phyloP scores from a whole-genome alignment of 345 rosid species.

The Iberis pinnata region DNA sequence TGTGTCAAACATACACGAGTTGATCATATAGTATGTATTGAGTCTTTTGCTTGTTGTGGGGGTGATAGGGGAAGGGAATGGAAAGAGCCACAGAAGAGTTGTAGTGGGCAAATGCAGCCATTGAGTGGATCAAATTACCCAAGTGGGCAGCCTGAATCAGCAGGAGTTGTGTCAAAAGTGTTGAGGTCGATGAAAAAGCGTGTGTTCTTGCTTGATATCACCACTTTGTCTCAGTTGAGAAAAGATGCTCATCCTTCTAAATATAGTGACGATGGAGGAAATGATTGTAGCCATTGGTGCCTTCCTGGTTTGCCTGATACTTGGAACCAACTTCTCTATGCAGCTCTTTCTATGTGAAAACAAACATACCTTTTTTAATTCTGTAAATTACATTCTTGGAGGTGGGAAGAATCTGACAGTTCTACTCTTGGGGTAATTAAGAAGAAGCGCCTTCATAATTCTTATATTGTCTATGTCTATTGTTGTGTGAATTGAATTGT shows the following conservation, averaged over 20 bases:
- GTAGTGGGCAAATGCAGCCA: slow-evolving; percentile 61
- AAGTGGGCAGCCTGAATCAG: slow-evolving; percentile 59
- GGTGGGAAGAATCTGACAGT: slow-evolving; percentile 21
- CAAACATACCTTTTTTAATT: slow-evolving; percentile 18
- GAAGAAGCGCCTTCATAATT: too few species aligned
- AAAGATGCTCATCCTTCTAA: slow-evolving; percentile 89
- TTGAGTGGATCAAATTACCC: slow-evolving; percentile 67
- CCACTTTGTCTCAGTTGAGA: slow-evolving; percentile 76
- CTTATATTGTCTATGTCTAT: slow-evolving; percentile 8
- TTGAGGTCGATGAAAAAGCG: slow-evolving; percentile 45
- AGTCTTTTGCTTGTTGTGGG: background rate
- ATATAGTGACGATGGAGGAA: slow-evolving; percentile 48
- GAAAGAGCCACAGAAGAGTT: slow-evolving; percentile 62
- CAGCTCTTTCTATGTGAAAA: slow-evolving; percentile 58
- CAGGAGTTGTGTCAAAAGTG: slow-evolving; percentile 51
- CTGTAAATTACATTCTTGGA: slow-evolving; percentile 34
- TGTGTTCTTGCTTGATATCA: slow-evolving; percentile 73
- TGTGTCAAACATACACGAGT: too few species aligned
- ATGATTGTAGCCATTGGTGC: slow-evolving; percentile 97
- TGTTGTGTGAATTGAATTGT: slow-evolving; percentile 24
- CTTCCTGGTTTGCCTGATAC: slow-evolving; percentile 95
- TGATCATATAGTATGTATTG: too few species aligned
- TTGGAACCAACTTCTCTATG: slow-evolving; percentile 92
- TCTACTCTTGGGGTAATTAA: background rate
- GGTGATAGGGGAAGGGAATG: slow-evolving; percentile 73